Evolutionary conservation across 208 protist genomes (phyloP).

Genomic region (Novymonas esmeraldas): DNA sequence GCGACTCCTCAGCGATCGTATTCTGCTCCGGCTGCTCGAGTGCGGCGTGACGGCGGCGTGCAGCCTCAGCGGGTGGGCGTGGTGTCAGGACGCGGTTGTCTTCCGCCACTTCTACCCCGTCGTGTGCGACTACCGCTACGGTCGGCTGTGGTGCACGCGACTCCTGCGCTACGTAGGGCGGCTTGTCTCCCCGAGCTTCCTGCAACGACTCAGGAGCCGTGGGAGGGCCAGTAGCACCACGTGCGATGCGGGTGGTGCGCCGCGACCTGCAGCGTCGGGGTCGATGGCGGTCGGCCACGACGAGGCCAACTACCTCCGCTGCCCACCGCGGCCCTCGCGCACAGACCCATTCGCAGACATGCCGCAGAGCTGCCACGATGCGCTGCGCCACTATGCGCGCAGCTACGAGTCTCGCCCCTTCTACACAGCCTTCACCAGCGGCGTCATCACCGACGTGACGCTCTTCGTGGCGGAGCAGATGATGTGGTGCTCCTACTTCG

Average conservation of each 20-base stretch:
- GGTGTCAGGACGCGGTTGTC: constrained; percentile 57
- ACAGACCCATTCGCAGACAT: constrained; percentile 30
- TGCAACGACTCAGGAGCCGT: constrained; percentile 19
- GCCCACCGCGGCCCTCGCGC: constrained; percentile 19
- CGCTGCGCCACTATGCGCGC: constrained; percentile 51
- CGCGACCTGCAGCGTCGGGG: too few species aligned
- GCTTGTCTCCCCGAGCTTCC: constrained; percentile 36
- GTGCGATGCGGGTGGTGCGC: too few species aligned
- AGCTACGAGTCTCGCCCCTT: constrained; percentile 43
- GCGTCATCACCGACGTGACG: constrained; percentile 50
- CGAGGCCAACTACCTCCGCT: constrained; percentile 13
- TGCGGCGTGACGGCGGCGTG: constrained; percentile 48
- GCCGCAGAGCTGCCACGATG: constrained; percentile 37
- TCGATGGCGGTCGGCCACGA: constrained; percentile 1
- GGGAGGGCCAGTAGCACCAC: neutral
- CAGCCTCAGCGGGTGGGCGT: constrained; percentile 21
- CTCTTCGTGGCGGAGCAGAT: constrained; percentile 43
- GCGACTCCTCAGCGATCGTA: constrained; percentile 32
- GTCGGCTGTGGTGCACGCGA: constrained; percentile 51
- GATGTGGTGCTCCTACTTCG: constrained; percentile 39
- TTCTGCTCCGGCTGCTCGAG: constrained; percentile 59
- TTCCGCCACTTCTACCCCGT: constrained; percentile 55
- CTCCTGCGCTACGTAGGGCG: constrained; percentile 25
- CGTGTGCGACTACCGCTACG: constrained; percentile 69
- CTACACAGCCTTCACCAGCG: constrained; percentile 43